A percentile compares a stretch with the other conserved stretches of the same genome.
Evolutionary conservation across 805 yeast species (phyloP).

Genomic region (Candida alai): DNA sequence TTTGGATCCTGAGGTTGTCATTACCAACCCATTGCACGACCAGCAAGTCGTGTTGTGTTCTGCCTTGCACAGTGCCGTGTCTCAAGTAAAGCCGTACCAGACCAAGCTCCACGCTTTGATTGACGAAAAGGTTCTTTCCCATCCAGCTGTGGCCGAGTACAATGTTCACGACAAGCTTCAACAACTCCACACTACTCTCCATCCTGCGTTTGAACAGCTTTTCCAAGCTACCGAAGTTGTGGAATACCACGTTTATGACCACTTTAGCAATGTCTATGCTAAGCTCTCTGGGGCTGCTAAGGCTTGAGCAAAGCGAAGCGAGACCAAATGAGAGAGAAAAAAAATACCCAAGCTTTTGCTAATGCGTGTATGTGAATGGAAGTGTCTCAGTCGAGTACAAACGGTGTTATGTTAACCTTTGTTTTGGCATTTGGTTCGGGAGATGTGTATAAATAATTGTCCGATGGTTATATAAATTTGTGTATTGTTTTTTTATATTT

Average conservation of each 20-base stretch:
- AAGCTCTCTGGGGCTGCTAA: too few relatives aligned
- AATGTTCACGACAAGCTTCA: constrained; percentile 26
- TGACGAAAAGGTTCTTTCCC: constrained; percentile 36
- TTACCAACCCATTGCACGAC: constrained; percentile 37
- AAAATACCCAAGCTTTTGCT: too few relatives aligned
- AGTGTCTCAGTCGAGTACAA: too few relatives aligned
- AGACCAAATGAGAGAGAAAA: too few relatives aligned
- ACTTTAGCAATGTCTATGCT: constrained; percentile 17
- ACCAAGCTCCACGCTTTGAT: constrained; percentile 23
- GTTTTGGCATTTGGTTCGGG: too few relatives aligned
- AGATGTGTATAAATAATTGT: too few relatives aligned
- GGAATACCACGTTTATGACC: constrained; percentile 30
- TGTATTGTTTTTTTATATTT: too few relatives aligned
- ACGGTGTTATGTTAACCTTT: too few relatives aligned
- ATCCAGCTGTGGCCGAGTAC: constrained; percentile 30
- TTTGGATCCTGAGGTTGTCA: constrained; percentile 26
- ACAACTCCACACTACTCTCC: constrained; percentile 21
- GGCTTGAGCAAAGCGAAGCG: too few relatives aligned
- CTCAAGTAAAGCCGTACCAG: constrained; percentile 28
- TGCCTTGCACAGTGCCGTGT: constrained; percentile 25
- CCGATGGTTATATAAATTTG: too few relatives aligned
- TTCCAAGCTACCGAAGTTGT: constrained; percentile 31
- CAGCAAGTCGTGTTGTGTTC: constrained; percentile 35
- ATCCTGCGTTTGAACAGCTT: constrained; percentile 29
- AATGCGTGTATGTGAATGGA: too few relatives aligned